Base-by-base conservation (phyloP, 495 filamentous ascomycete genomes). In the Pseudevernia furfuracea region DNA sequence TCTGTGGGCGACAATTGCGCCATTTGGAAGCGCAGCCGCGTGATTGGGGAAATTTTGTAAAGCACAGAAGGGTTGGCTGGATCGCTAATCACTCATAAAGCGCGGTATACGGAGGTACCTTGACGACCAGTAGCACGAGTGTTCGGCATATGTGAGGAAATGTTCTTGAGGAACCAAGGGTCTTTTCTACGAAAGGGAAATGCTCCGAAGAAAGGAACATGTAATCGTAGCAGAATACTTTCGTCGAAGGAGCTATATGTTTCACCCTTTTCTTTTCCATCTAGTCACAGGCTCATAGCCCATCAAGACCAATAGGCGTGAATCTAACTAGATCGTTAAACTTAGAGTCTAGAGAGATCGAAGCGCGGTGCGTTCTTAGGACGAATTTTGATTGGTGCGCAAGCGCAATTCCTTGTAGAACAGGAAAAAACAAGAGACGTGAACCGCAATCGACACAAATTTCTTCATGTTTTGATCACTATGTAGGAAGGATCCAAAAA, bases 1-100 rank as follows among this genome's bases (percentile, higher is more conserved):
- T 60, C 58, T 25, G 14, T 28, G 58, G 23, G 58, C 17, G 58
- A 48, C 38, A 60, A 5, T 34, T 55, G 52, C 15, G 52, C 52
- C 28, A 55, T 55, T 34, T 21, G 15, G 52, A 34, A 55, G 52
- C 52, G 30, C 52, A 55, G 52, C 52, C 30, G 52, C 52, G 52
- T 19, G 17, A 34, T 21, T 3, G 2, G 7, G 28, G 6, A 0
- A 15, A 32, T 15, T 7, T 17, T 12, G 15, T 19, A 34, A 30
- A 34, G 8, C 52, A 55, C 14, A 34, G 52, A 30, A 30, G 1
- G 30, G n/a, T 32, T 53, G 28, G 49, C 4, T 17, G 23, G 14
- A 32, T 30, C 4, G 49, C 28, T 32, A 53, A 8, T 17, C 17
- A 32, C 14, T 53, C 25, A 19, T 9, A 30, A 32, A 55, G 30